Evolutionary conservation across 345 rosid species (phyloP), one percentile per base, ranked within the genome.

Genomic region (Geranium brycei): DNA sequence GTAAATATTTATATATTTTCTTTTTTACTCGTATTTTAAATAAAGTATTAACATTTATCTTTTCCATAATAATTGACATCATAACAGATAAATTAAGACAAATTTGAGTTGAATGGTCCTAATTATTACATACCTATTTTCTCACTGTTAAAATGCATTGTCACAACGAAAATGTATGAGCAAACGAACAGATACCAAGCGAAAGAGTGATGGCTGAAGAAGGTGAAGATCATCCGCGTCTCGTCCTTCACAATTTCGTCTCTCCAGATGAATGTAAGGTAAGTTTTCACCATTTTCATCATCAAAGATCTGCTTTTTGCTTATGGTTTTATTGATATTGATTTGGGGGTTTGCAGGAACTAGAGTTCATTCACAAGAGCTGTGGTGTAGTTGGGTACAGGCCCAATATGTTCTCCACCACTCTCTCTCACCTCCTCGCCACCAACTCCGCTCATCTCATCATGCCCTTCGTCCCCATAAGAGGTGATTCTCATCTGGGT

Each of bases 391-490:
- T 93, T 8, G 99, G 99, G 5, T 93, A 93, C 79, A 82, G 99
- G 69, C 88, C 93, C 0, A 75, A 84, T 66, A 91, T 93, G 38
- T 90, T 90, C 79, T 93, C 99, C 62, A 86, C 99, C 13, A 85
- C 97, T 40, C 97, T 89, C 23, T 86, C 95, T 71, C 99, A 93
- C 71, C 97, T 93, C 68, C 62, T 85, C 30, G 91, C 96, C 67
- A 93, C 95, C 57, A 76, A 82, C 68, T 93, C 80, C 60, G 58
- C 86, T 64, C 95, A 82, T 64, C 67, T 90, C n/a, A 71, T 87
- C 70, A 19, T 83, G 68, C 97, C 99, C 61, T 85, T 93, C 67
- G 77, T 87, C 70, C 80, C 87, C 73, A 77, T 93, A 65, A 68
- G 97, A 79, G 96, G 96, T 83, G 12, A 23, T 8, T 2, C 14